Evolutionary conservation across 768 basidiomycete genomes (phyloP), one percentile per base, ranked within the genome.

Genomic region (Mycena galericulata): DNA sequence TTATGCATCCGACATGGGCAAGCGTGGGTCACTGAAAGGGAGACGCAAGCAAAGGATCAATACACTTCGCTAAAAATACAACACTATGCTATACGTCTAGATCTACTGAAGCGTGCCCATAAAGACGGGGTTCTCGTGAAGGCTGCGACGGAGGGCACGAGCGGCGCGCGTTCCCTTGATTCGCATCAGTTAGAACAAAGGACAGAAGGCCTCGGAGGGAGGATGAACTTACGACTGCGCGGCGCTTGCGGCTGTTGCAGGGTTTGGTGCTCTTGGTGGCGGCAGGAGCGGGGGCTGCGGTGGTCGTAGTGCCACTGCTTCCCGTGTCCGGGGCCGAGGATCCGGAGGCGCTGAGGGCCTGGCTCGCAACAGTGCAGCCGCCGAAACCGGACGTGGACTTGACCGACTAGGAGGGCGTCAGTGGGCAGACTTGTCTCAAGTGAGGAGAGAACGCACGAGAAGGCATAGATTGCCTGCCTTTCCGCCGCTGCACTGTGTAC

Each of bases 401-500:
- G 32, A 67, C 65, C n/a, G 69, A 70, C 69, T 70, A 29, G 4
- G n/a, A 10, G 24, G 5, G 34, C 9, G 6, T 47, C 41, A 41
- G 11, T 11, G 5, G 29, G 60, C 24, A 30, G 40, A 22, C 18
- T n/a, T 15, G 18, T 9, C 20, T 38, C 38, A 30, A 27, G 27
- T 27, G 11, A 20, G 29, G 30, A 8, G 55, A 56, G 34, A 9
- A 65, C 68, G 56, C 18, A 66, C 65, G 14, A 75, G 75, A 40
- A 82, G 68, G 71, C 82, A 83, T 36, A 76, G 72, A 62, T 77
- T 71, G 11, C 66, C 59, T 10, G 57, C 32, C 15, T 69, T 47
- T 32, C 80, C 81, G 41, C 81, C 81, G 1, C 73, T 60, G 72
- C 82, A 82, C 54, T 67, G 72, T 4, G 76, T 79, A 24, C 74